These are phyloP conservation scores for Agrostemma githago DNA, from an alignment of 148 eudicot species.

Conservation along the genomic window DNA sequence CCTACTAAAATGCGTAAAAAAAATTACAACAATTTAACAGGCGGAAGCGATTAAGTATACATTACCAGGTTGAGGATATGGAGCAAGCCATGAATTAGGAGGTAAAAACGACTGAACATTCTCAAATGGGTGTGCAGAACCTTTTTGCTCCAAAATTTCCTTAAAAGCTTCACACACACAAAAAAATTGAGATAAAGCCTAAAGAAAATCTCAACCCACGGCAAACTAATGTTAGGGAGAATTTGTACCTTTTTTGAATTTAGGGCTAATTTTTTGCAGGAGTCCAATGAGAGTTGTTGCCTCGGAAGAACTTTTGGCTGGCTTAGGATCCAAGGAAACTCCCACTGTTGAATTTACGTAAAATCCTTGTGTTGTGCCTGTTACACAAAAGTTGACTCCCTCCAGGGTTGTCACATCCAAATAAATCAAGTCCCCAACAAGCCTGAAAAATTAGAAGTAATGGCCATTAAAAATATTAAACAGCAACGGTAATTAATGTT, in stretches of 20 bases:
- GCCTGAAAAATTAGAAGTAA: constrained; percentile 42
- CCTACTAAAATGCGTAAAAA: neutral
- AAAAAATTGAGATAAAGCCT: neutral
- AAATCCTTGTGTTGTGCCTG: constrained; percentile 78
- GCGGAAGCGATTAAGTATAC: neutral
- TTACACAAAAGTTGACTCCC: constrained; percentile 72
- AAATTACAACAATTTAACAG: neutral
- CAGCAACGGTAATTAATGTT: neutral
- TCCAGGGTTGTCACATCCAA: constrained; percentile 84
- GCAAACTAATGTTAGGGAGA: neutral
- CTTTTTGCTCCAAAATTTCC: constrained; percentile 81
- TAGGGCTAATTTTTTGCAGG: constrained; percentile 81
- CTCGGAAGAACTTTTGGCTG: constrained; percentile 58
- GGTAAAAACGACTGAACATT: constrained; percentile 88
- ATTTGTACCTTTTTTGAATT: constrained; percentile 81
- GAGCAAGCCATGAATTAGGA: constrained; percentile 90
- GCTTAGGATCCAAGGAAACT: constrained; percentile 70
- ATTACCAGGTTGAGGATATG: constrained; percentile 83
- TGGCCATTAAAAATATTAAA: neutral
- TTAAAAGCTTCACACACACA: constrained; percentile 57
- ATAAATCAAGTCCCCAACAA: constrained; percentile 93
- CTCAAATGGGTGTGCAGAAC: constrained; percentile 94
- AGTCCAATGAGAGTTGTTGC: constrained; percentile 86
- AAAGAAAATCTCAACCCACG: constrained; percentile 1
- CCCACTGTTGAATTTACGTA: constrained; percentile 78